Conservation (phyloP, 2,329 filamentous ascomycete genomes). For the Fusarium transvaalense region DNA sequence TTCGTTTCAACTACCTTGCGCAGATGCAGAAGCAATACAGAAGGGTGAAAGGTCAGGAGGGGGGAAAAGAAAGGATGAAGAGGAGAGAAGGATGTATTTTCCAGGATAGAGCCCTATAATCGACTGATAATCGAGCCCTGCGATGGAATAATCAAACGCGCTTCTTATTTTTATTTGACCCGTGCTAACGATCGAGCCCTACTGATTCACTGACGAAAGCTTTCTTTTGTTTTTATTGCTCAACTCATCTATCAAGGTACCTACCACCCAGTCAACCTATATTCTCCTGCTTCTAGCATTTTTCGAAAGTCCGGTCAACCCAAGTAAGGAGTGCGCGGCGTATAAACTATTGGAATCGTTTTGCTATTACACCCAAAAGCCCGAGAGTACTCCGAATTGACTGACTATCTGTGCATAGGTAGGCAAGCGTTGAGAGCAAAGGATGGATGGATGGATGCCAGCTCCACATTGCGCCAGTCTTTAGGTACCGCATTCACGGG, state of each 20-base stretch:
- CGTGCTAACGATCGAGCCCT: too few species aligned
- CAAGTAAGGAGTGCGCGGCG: neutral
- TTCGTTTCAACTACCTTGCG: too few species aligned
- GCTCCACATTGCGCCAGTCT: conserved; percentile 10
- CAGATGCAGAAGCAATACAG: too few species aligned
- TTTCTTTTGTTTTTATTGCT: neutral
- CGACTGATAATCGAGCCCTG: neutral
- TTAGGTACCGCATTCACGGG: neutral
- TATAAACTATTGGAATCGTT: too few species aligned
- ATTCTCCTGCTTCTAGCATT: neutral
- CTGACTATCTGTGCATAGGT: too few species aligned
- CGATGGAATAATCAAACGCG: too few species aligned
- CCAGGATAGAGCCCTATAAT: neutral
- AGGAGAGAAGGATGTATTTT: neutral
- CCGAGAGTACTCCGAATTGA: too few species aligned
- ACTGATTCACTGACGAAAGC: neutral
- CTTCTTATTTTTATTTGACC: too few species aligned
- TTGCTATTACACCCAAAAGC: too few species aligned
- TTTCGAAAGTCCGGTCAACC: neutral
- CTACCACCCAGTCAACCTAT: too few species aligned
- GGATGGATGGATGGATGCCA: neutral
- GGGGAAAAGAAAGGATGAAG: too few species aligned
- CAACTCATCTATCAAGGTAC: neutral
- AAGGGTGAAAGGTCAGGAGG: too few species aligned
- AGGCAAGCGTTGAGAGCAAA: conserved; percentile 10